These are phyloP conservation scores for Lasiosphaeria miniovina DNA, from an alignment of 495 filamentous ascomycete genomes.

Conservation along the genomic window DNA sequence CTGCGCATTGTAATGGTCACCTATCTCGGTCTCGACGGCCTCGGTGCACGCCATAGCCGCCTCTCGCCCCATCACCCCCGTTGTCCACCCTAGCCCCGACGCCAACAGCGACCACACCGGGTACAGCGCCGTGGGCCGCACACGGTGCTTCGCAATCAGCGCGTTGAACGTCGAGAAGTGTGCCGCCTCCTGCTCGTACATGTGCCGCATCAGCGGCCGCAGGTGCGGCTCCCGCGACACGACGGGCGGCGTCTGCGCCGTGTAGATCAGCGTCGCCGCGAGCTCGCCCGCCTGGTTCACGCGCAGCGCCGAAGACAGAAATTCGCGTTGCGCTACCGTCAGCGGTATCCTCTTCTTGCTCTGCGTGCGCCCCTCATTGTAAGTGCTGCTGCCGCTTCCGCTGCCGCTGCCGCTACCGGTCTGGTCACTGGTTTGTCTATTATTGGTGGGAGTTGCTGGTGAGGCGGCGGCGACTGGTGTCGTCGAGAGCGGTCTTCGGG, in stretches of 20 bases:
- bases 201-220: constrained; percentile 86
- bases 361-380: constrained; percentile 6
- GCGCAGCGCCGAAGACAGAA: constrained; percentile 77
- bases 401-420: constrained; percentile 6
- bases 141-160: constrained; percentile 79
- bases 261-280: constrained; percentile 83
- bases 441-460: too few species aligned
- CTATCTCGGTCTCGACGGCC: constrained; percentile 97
- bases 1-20: constrained; percentile 92
- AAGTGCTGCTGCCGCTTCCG: constrained; percentile 5
- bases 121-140: constrained; percentile 92
- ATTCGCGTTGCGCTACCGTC: constrained; percentile 65
- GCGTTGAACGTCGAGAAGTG: constrained; percentile 84
- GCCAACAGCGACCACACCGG: constrained; percentile 86
- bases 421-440: too few species aligned
- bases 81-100: constrained; percentile 82
- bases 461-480: too few species aligned
- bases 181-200: constrained; percentile 93
- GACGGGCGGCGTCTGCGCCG: constrained; percentile 69
- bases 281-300: constrained; percentile 92
- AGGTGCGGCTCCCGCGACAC: constrained; percentile 81
- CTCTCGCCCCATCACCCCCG: constrained; percentile 84
- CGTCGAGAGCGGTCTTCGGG: too few species aligned
- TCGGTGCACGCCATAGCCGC: constrained; percentile 99
- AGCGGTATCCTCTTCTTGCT: constrained; percentile 53